Evolutionary conservation across 2,329 filamentous ascomycete species (phyloP).

Genomic region (Pseudogymnoascus destructans): DNA sequence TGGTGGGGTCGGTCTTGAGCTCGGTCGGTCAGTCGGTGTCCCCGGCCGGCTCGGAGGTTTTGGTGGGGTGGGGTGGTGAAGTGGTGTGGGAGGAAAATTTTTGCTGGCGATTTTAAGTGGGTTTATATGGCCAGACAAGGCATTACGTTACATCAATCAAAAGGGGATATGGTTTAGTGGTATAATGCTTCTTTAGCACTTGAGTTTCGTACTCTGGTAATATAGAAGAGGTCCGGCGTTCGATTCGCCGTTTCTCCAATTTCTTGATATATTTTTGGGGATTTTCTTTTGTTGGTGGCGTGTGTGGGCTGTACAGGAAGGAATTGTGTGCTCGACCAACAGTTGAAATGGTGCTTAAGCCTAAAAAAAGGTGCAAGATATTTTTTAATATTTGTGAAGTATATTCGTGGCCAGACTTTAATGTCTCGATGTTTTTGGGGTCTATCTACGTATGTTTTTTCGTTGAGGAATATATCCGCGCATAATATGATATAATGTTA

Average conservation of each 20-base stretch:
- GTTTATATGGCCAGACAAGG: background rate
- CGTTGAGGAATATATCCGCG: background rate
- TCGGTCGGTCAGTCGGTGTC: background rate
- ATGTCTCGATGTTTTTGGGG: background rate
- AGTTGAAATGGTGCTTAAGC: background rate
- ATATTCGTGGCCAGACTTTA: background rate
- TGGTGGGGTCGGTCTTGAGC: background rate
- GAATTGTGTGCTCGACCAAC: background rate
- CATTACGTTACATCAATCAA: background rate
- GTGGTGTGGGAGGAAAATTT: background rate
- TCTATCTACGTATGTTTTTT: background rate
- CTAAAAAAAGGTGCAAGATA: background rate
- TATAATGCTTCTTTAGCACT: slow-evolving; percentile 6
- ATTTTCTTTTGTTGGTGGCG: background rate
- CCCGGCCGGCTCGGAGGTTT: background rate
- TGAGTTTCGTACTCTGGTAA: slow-evolving; percentile 4
- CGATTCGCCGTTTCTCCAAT: slow-evolving; percentile 7
- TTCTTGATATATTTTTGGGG: background rate
- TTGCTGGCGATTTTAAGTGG: background rate
- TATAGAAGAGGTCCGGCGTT: slow-evolving; percentile 6
- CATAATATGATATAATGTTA: background rate
- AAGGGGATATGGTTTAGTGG: slow-evolving; percentile 7
- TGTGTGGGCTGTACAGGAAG: background rate
- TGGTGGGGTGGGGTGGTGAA: background rate
- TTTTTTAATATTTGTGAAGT: background rate